phyloP scores from a whole-genome alignment of 2,329 filamentous ascomycete genomes.

The Aureobasidium subglaciale region DNA sequence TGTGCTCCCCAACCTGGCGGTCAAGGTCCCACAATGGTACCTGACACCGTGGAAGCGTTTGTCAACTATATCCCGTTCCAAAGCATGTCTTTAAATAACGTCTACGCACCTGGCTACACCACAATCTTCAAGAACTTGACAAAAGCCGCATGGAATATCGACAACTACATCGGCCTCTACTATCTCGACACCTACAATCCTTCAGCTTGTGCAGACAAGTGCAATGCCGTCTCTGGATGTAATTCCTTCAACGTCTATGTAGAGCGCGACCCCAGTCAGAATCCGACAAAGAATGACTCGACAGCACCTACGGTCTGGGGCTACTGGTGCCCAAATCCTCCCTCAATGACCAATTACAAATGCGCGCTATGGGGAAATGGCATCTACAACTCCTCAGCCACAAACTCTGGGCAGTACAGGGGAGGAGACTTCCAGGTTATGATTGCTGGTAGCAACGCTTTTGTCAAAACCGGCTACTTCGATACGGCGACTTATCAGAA shows the following conservation, averaged over 20 bases:
- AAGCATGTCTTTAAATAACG: constrained; percentile 18
- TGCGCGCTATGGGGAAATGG: constrained; percentile 15
- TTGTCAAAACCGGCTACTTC: constrained; percentile 15
- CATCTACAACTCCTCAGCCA: constrained; percentile 18
- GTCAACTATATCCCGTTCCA: constrained; percentile 21
- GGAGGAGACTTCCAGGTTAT: constrained; percentile 23
- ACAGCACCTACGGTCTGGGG: constrained; percentile 20
- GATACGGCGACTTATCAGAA: background rate
- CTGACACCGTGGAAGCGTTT: constrained; percentile 24
- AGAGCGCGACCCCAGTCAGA: constrained; percentile 17
- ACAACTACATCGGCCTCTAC: constrained; percentile 18
- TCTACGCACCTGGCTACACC: constrained; percentile 13
- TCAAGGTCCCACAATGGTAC: constrained; percentile 20
- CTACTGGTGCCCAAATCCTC: constrained; percentile 16
- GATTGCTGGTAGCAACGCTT: constrained; percentile 21
- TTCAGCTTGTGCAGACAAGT: constrained; percentile 16
- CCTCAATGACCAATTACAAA: background rate
- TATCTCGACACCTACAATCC: constrained; percentile 15
- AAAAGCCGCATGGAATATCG: background rate
- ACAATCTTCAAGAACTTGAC: constrained; percentile 16
- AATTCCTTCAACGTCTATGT: constrained; percentile 19
- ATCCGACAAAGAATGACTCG: constrained; percentile 20
- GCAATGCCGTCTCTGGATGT: constrained; percentile 15
- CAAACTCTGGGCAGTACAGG: constrained; percentile 23
- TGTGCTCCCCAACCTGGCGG: constrained; percentile 23